Evolutionary conservation across 1,284 basidiomycete species (phyloP).

Genomic region (Cryptococcus sp.): DNA sequence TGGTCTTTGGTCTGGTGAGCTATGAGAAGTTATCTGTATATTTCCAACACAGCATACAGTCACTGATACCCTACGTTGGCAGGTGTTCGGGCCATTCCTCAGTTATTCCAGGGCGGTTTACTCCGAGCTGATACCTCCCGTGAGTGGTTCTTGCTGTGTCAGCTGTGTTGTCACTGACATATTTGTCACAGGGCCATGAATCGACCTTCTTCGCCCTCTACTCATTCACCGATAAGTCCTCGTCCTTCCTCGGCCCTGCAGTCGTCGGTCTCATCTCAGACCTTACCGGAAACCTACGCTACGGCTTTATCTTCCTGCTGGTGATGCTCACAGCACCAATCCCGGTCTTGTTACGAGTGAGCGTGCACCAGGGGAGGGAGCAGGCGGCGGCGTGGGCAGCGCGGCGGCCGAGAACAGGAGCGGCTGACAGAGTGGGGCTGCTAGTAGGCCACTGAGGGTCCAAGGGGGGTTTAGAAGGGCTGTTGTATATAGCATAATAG

Average conservation of each 20-base stretch:
- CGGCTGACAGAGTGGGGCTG: not conserved
- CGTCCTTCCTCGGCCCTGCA: constrained; percentile 81
- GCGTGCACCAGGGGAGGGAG: constrained; percentile 63
- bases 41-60: not conserved
- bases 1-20: constrained; percentile 66
- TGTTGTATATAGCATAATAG: not conserved
- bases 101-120: constrained; percentile 47
- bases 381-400: constrained; percentile 54
- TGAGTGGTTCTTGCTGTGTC: constrained; percentile 13
- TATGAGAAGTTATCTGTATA: not conserved
- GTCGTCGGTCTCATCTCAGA: constrained; percentile 82
- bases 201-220: constrained; percentile 61
- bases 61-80: not conserved
- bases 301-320: constrained; percentile 81
- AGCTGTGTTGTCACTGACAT: not conserved
- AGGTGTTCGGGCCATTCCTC: constrained; percentile 50
- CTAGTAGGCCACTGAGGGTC: not conserved
- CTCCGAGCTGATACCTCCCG: constrained; percentile 47
- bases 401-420: not conserved
- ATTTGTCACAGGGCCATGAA: constrained; percentile 38
- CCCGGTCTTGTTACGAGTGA: constrained; percentile 67
- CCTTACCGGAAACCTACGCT: constrained; percentile 79
- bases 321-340: constrained; percentile 73
- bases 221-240: constrained; percentile 75
- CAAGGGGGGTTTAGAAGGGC: not conserved